Conservation (phyloP, 306 rosid genomes). For the Oxytropis ochrocephala region DNA sequence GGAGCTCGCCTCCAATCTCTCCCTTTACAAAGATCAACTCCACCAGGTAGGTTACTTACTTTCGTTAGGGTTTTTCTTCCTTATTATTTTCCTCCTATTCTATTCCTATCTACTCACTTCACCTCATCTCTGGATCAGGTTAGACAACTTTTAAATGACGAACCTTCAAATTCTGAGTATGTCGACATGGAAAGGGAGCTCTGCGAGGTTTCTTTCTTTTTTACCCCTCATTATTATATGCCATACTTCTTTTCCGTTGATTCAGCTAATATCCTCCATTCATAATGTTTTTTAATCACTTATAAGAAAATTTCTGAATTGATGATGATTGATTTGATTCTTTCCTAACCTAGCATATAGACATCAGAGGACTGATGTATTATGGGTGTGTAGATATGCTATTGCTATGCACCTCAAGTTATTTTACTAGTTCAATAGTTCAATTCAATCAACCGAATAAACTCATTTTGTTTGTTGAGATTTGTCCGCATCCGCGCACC, state of each 20-base stretch:
- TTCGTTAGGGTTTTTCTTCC: slow-evolving; percentile 17
- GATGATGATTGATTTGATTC: not conserved
- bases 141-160: slow-evolving; percentile 57
- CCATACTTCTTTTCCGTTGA: not conserved
- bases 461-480: slow-evolving; percentile 35
- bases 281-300: not conserved
- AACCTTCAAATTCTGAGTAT: slow-evolving; percentile 74
- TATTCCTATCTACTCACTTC: no score
- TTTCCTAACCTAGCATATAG: slow-evolving; percentile 14
- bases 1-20: slow-evolving; percentile 76
- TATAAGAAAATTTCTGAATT: not conserved
- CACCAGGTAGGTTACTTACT: slow-evolving; percentile 32
- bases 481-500: slow-evolving; percentile 33
- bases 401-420: slow-evolving; percentile 28
- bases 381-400: no score
- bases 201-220: slow-evolving; percentile 47
- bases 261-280: not conserved
- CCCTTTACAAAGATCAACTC: slow-evolving; percentile 78
- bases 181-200: slow-evolving; percentile 95
- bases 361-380: no score
- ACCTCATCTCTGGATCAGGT: slow-evolving; percentile 41
- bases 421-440: slow-evolving; percentile 27
- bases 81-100: not conserved
- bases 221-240: not conserved
- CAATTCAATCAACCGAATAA: slow-evolving; percentile 35